Base-by-base conservation (phyloP, 2,329 filamentous ascomycete genomes). In the Sporothrix inflata region DNA sequence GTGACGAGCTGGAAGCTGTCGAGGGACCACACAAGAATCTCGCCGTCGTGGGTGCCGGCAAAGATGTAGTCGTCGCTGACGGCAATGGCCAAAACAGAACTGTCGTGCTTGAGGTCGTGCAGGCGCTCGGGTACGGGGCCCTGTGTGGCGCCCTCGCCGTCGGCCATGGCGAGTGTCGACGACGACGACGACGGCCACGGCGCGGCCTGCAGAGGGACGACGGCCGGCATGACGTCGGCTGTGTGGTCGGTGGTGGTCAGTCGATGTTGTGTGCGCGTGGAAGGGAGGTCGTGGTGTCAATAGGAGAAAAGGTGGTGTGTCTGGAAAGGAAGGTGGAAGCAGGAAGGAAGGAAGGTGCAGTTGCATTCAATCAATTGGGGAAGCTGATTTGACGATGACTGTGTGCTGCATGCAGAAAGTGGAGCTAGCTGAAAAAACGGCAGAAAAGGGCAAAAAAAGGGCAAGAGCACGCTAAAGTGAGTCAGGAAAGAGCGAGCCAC, bases 11-110 rank as follows among this genome's bases (percentile, higher is more conserved):
- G 91, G 79, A 94, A 99, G 8, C 93, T 97, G 76, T 91, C 90
- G 60, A 99, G 87, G 3, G 92, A 94, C 92, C 94, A 99, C 60
- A 94, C 91, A 61, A 97, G 86, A 74, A 99, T 97, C 83, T 98
- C 94, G 74, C 96, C 96, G 75, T 94, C 92, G 79, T 98, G 94
- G 1, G 96, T 94, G 53, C 96, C 96, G 21, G 95, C 94, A 81
- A 94, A 99, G 70, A 99, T 92, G 79, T 90, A 91, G 65, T 92
- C 87, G 69, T 93, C 87, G 72, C 93, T 94, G 30, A 97, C 89
- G 4, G 91, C 93, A 71, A 99, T 87, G 9, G 94, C 90, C 68
- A 99, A 89, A 65, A 97, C 92, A 2, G 92, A 94, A 80, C 90
- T 92, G 78, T 90, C 87, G 79, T 95, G 92, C 78, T 90, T 87